Evolutionary conservation across 2,329 filamentous ascomycete species (phyloP).

Genomic region (Ustilaginoidea virens): DNA sequence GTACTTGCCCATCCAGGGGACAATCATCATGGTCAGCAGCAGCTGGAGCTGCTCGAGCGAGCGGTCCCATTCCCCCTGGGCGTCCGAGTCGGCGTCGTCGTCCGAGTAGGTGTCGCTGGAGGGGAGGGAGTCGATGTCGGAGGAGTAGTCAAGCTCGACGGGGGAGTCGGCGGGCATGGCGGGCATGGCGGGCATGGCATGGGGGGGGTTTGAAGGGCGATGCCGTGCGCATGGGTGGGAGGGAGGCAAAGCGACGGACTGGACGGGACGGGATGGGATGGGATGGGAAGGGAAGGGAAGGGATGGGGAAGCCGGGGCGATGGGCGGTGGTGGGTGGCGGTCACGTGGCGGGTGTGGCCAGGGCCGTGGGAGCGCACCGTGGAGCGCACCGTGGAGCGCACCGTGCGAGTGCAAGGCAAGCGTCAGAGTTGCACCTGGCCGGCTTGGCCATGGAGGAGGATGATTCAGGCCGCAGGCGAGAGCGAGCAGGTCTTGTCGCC

Average conservation of each 20-base stretch:
- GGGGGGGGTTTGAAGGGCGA: too few relatives aligned
- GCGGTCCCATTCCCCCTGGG: conserved; percentile 88
- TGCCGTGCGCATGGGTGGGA: too few relatives aligned
- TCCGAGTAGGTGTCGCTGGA: conserved; percentile 29
- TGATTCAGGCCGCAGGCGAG: neutral
- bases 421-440: conserved; percentile 1
- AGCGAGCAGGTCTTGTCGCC: neutral
- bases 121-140: conserved; percentile 49
- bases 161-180: conserved; percentile 29
- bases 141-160: conserved; percentile 41
- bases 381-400: neutral
- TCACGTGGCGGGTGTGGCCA: too few relatives aligned
- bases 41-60: conserved; percentile 88
- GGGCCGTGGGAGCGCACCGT: neutral
- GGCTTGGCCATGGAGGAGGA: too few relatives aligned
- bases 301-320: too few relatives aligned
- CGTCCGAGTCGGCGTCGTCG: conserved; percentile 55
- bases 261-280: too few relatives aligned
- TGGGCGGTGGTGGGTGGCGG: too few relatives aligned
- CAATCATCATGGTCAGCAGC: conserved; percentile 81
- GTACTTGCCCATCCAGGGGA: conserved; percentile 90
- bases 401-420: conserved; percentile 1
- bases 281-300: too few relatives aligned
- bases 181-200: conserved; percentile 11
- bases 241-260: too few relatives aligned